A percentile compares a stretch with the other conserved stretches of the same genome.
Conservation (phyloP, 768 basidiomycete species). For the Pleurotus salmoneostramineus region DNA sequence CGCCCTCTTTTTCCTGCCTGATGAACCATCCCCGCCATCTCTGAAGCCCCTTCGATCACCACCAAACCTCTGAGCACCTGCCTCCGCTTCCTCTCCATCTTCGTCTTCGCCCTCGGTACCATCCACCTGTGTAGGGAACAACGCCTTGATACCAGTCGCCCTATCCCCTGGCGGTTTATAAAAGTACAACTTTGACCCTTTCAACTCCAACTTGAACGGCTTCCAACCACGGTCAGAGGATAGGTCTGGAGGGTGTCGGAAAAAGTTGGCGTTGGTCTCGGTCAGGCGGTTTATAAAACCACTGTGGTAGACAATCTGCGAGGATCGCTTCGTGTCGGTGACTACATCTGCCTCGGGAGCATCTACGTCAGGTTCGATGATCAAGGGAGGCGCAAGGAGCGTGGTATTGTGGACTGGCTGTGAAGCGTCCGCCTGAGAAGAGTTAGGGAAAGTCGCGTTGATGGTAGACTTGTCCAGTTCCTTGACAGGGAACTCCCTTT, state of each 20-base stretch:
- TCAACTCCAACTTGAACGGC: slow-evolving; percentile 77
- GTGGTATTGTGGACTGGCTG: slow-evolving; percentile 20
- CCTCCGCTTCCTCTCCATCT: slow-evolving; percentile 17
- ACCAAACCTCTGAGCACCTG: slow-evolving; percentile 13
- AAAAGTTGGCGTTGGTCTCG: slow-evolving; percentile 26
- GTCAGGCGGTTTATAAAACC: slow-evolving; percentile 76
- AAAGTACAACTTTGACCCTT: slow-evolving; percentile 82
- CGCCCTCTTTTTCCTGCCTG: slow-evolving; percentile 55
- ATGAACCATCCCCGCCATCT: slow-evolving; percentile 23
- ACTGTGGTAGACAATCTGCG: slow-evolving; percentile 73
- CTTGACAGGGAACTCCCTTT: slow-evolving; percentile 25
- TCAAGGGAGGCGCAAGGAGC: slow-evolving; percentile 45
- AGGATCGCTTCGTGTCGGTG: slow-evolving; percentile 50
- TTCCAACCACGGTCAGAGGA: slow-evolving; percentile 70
- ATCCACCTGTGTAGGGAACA: slow-evolving; percentile 69
- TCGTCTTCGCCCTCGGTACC: slow-evolving; percentile 41
- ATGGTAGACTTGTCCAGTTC: slow-evolving; percentile 10
- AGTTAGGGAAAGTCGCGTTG: background rate
- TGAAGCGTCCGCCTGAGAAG: background rate
- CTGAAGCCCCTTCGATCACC: slow-evolving; percentile 15
- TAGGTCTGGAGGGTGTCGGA: slow-evolving; percentile 21
- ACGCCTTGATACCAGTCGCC: slow-evolving; percentile 56
- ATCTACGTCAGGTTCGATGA: slow-evolving; percentile 36
- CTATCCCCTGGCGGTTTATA: slow-evolving; percentile 81
- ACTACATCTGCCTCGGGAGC: slow-evolving; percentile 8